These are phyloP conservation scores for Argentina anserina DNA, from an alignment of 306 rosid genomes.

Conservation along the genomic window DNA sequence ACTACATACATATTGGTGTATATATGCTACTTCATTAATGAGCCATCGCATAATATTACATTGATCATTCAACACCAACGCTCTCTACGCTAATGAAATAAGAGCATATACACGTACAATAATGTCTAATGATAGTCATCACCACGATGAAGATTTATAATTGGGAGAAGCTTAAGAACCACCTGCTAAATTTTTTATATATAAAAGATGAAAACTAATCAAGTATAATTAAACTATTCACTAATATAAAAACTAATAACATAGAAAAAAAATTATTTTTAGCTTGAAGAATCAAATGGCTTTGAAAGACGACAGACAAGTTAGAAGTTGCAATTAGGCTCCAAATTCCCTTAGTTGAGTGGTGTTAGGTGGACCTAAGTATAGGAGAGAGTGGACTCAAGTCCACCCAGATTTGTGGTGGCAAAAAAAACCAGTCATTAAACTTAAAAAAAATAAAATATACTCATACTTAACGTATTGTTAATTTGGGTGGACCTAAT, in stretches of 20 bases:
- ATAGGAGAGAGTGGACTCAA: too few species aligned
- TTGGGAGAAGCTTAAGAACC: not conserved
- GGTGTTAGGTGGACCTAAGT: too few species aligned
- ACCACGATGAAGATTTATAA: not conserved
- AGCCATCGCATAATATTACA: too few species aligned
- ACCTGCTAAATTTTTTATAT: too few species aligned
- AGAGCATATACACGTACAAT: not conserved
- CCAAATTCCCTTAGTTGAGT: not conserved
- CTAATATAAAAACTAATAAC: too few species aligned
- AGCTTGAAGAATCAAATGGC: not conserved
- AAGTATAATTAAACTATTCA: too few species aligned
- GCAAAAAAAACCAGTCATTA: too few species aligned
- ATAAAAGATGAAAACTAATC: too few species aligned
- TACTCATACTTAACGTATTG: too few species aligned
- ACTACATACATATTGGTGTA: not conserved
- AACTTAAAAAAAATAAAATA: too few species aligned
- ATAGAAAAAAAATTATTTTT: not conserved
- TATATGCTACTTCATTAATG: not conserved
- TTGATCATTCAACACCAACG: not conserved
- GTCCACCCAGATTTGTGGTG: too few species aligned
- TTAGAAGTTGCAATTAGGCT: not conserved
- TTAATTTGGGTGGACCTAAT: too few species aligned
- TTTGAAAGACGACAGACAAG: not conserved
- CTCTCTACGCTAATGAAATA: not conserved
- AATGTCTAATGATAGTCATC: not conserved